Evolutionary conservation across 129 eudicot genomes (phyloP), one percentile per base, ranked within the genome.

Genomic region (Rutidosis leptorrhynchoides): DNA sequence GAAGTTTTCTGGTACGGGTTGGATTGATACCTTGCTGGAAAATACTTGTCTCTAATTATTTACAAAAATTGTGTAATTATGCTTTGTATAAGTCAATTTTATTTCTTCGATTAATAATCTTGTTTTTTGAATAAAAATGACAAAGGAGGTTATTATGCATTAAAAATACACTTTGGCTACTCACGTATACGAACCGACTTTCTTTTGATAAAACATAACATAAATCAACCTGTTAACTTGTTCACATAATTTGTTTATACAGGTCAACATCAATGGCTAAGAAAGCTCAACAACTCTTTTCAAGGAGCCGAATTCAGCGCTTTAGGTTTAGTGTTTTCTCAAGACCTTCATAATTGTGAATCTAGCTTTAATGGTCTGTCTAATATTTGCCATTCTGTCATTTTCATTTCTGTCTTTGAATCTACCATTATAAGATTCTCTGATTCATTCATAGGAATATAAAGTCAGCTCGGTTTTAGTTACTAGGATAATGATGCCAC

Each of bases 371-470:
- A n/a, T 43, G 56, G 9, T 64, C 37, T 64, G n/a, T 64, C 37
- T 45, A 62, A n/a, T 64, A 64, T 49, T 54, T 66, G 48, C 3
- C 20, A 17, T 43, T 14, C 26, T 6, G 29, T 24, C 7, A 0
- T 23, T 35, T 26, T 71, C 25, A 29, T 35, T 22, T 59, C 29
- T 14, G 42, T 33, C 64, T 61, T 54, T 28, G 35, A 49, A 48
- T 61, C 49, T 37, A 61, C 15, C 55, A 5, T 37, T 19, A 24
- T 37, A 20, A 48, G 37, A 62, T 51, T 71, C 26, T 71, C 20
- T 62, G 62, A n/a, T n/a, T 62, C n/a, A n/a, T 69, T 35, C 63
- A 52, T 72, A 72, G 70, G 63, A 62, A 33, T 52, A 72, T 52
- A 63, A n/a, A 62, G 70, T 62, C 49, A 68, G 48, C 51, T 61